Evolutionary conservation across 805 yeast genomes (phyloP), one percentile per base, ranked within the genome.

Genomic region (Candida tammaniensis): DNA sequence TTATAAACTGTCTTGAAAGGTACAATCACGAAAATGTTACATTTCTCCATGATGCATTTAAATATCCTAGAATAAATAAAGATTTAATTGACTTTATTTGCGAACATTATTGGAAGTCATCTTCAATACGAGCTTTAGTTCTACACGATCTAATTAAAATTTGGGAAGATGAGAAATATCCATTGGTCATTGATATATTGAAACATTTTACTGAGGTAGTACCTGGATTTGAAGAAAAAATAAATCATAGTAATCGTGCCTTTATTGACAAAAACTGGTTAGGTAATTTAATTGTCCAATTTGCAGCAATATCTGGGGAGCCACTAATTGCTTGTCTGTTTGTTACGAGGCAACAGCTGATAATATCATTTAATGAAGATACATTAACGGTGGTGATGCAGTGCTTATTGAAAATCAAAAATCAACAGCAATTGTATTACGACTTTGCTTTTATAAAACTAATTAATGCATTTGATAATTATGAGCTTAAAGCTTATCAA

Each of bases 41-140:
- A 16, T 40, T 57, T 9, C 33, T 53, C 7, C 45, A 43, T 16
- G 63, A 57, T 30, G 32, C 55, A 12, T 34, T 54, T 39, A 20
- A 27, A 9, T 44, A 35, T 31, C 51, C 54, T 6, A 18, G 39
- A 22, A 38, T 44, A 30, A 49, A 48, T 30, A 27, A 33, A 20
- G 49, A 47, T 8, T 29, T 55, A 36, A 34, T 53, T 16, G 27
- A 38, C n/a, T 45, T 44, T 16, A 13, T 55, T 16, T 24, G 43
- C 22, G 13, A 19, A 10, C 38, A 42, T 13, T 51, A 42, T 27
- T 27, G 36, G 31, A 34, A 30, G 10, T 53, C 58, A 7, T 24
- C 35, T 9, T 49, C 56, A 2, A 33, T 55, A 7, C 33, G 56
- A 17, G 39, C 46, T 4, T 28, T 54, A 8, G 21, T 59, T 5